Percentiles rank a stretch among this genome's conserved stretches.
Evolutionary conservation across 2,329 filamentous ascomycete genomes (phyloP).

Genomic region (Cordyceps fumosorosea): DNA sequence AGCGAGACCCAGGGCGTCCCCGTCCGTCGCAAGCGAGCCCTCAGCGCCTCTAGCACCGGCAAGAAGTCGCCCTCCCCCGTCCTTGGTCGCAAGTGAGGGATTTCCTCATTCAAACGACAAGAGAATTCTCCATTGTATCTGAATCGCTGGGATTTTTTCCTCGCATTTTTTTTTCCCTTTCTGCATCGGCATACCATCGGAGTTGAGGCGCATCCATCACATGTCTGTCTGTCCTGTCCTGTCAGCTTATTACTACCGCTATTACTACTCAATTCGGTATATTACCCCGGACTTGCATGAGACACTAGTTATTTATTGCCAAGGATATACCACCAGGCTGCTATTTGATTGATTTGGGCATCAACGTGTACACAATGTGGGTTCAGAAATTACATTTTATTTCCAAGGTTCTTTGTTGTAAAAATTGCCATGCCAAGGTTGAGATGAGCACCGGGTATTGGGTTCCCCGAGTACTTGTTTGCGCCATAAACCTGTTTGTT

Average conservation of each 20-base stretch:
- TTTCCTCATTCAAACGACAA: background rate
- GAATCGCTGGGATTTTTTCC: background rate
- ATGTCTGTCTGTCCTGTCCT: background rate
- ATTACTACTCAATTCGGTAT: background rate
- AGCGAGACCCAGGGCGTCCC: conserved; percentile 5
- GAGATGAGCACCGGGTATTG: too few relatives aligned
- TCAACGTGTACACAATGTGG: background rate
- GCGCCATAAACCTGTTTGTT: too few relatives aligned
- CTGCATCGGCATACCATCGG: background rate
- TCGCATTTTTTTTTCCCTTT: background rate
- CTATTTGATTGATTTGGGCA: background rate
- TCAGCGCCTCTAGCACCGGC: conserved; percentile 7
- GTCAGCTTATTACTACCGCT: conserved; percentile 9
- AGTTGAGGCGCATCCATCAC: background rate
- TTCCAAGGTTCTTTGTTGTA: background rate
- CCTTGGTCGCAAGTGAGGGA: background rate
- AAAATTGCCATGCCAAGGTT: too few relatives aligned
- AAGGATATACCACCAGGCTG: background rate
- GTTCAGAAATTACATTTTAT: background rate
- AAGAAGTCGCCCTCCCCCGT: conserved; percentile 2
- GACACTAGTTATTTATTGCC: background rate
- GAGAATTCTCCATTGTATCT: background rate
- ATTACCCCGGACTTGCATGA: conserved; percentile 4
- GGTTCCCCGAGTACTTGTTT: too few relatives aligned
- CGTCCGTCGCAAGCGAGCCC: conserved; percentile 10